These are phyloP conservation scores for Lithohypha guttulata DNA, from an alignment of 2,329 filamentous ascomycete species.

Conservation along the genomic window DNA sequence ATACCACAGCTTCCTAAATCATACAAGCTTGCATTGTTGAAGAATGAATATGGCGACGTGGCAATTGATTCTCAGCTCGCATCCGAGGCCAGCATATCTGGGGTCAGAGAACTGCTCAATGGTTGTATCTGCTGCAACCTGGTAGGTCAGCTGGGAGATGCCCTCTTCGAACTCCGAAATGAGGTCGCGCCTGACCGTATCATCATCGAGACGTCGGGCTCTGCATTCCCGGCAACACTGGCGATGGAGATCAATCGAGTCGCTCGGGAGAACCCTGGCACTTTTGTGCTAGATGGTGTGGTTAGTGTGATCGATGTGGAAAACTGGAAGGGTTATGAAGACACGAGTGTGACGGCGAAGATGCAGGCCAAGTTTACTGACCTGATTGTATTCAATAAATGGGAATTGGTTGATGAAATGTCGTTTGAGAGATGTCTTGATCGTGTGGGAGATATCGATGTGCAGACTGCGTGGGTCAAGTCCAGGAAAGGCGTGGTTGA, in stretches of 20 bases:
- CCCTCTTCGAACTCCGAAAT: constrained; percentile 61
- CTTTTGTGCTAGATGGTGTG: constrained; percentile 73
- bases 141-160: constrained; percentile 76
- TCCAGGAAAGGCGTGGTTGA: constrained; percentile 69
- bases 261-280: constrained; percentile 46
- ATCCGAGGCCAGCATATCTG: constrained; percentile 67
- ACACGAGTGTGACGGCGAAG: constrained; percentile 78
- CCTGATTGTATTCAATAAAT: constrained; percentile 85
- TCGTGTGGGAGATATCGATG: constrained; percentile 66
- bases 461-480: constrained; percentile 75
- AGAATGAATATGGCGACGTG: constrained; percentile 96
- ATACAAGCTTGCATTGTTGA: constrained; percentile 80
- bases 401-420: constrained; percentile 65
- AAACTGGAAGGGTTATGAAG: constrained; percentile 89
- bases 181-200: constrained; percentile 64
- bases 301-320: constrained; percentile 86
- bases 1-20: constrained; percentile 77
- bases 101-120: constrained; percentile 85
- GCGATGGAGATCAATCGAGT: constrained; percentile 83
- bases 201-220: constrained; percentile 85
- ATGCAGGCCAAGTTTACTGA: constrained; percentile 86
- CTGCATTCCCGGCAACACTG: constrained; percentile 76
- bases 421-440: constrained; percentile 69
- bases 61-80: constrained; percentile 90
- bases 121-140: constrained; percentile 99